Conservation (phyloP, 129 eudicot genomes). For the Chrysanthemum seticuspe region DNA sequence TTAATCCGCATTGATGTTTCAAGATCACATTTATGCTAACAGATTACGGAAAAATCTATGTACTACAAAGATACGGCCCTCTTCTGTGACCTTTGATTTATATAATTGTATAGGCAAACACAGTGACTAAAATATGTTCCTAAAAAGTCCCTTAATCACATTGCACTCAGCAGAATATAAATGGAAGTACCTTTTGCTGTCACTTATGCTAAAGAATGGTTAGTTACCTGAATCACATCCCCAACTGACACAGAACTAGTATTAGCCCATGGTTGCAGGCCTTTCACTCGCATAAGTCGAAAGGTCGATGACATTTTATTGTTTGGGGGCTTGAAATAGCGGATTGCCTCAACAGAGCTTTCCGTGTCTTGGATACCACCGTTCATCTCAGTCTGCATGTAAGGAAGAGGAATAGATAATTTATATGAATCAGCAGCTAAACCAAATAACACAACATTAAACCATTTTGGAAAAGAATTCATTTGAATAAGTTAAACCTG, state of each 20-base stretch:
- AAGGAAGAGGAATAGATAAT: background rate
- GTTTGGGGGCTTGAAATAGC: slow-evolving; percentile 45
- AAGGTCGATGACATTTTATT: slow-evolving; percentile 66
- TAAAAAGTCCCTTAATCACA: background rate
- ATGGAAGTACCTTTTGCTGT: background rate
- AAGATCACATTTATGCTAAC: background rate
- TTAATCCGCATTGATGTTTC: background rate
- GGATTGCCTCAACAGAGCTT: slow-evolving; percentile 45
- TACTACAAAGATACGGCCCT: slow-evolving; percentile 4
- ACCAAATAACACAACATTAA: slow-evolving; percentile 1
- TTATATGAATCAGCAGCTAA: slow-evolving; percentile 7
- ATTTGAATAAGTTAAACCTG: background rate
- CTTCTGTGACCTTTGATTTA: background rate
- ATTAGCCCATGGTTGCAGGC: slow-evolving; percentile 88
- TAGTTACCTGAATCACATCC: slow-evolving; percentile 80
- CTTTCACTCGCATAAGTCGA: slow-evolving; percentile 81
- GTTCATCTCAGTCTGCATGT: slow-evolving; percentile 34
- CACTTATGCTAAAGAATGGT: background rate
- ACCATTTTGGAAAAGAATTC: slow-evolving; percentile 9
- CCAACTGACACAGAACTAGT: slow-evolving; percentile 74
- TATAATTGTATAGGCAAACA: background rate
- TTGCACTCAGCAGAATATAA: background rate
- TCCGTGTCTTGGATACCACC: slow-evolving; percentile 26
- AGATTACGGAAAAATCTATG: background rate
- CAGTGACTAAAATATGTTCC: background rate